Conservation (phyloP, 805 yeast species). For the Yarrowia divulgata region DNA sequence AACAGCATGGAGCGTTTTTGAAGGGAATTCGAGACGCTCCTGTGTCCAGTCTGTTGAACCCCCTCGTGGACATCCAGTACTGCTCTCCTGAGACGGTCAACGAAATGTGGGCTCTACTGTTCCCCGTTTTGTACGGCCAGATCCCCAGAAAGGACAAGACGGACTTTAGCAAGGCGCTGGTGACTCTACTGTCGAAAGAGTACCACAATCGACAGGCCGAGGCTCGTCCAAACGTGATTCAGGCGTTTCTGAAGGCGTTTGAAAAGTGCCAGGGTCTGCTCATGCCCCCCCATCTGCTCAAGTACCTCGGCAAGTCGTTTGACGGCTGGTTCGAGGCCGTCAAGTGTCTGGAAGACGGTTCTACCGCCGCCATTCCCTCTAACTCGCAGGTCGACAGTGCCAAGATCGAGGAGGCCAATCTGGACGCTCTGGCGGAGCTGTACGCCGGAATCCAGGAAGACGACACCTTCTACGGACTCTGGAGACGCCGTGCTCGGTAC, state of each 20-base stretch:
- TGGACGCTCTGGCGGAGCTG: constrained; percentile 89
- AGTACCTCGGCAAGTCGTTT: constrained; percentile 84
- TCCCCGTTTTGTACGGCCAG: constrained; percentile 79
- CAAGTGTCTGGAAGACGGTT: constrained; percentile 76
- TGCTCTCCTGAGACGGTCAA: constrained; percentile 81
- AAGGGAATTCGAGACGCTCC: constrained; percentile 50
- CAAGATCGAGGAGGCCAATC: constrained; percentile 80
- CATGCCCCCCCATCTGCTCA: constrained; percentile 87
- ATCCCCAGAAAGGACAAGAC: constrained; percentile 80
- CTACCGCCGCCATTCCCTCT: constrained; percentile 57
- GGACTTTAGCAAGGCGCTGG: constrained; percentile 83
- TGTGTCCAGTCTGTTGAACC: constrained; percentile 59
- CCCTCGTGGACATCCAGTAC: constrained; percentile 81
- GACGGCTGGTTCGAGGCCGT: constrained; percentile 92
- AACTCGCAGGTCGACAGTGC: constrained; percentile 61
- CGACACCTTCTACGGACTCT: constrained; percentile 95
- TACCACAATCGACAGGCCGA: constrained; percentile 92
- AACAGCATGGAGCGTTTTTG: constrained; percentile 48
- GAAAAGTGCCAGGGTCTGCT: constrained; percentile 67
- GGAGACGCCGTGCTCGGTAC: constrained; percentile 97
- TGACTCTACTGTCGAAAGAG: constrained; percentile 82
- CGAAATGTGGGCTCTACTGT: constrained; percentile 80
- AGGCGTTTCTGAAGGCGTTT: constrained; percentile 83
- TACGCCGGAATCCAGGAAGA: constrained; percentile 90
- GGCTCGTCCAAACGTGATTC: constrained; percentile 83